These are phyloP conservation scores for Cephalotrichum gorgonifer DNA, from an alignment of 2,329 filamentous ascomycete species.

Conservation along the genomic window DNA sequence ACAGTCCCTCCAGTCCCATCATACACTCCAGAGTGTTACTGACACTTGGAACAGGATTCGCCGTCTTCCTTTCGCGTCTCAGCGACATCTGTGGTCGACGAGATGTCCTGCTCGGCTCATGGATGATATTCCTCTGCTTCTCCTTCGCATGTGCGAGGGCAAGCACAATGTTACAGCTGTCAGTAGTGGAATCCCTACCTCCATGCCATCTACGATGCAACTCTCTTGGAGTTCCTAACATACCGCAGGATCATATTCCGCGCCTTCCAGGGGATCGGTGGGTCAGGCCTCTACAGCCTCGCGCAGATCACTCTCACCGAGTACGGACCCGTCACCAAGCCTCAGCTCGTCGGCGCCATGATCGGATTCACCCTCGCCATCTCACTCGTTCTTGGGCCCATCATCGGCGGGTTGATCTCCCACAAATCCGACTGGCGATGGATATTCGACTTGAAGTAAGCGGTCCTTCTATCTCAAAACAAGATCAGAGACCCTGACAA, in stretches of 20 bases:
- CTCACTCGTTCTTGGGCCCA: constrained; percentile 47
- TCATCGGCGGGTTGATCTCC: constrained; percentile 46
- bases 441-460: constrained; percentile 53
- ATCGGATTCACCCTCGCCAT: constrained; percentile 45
- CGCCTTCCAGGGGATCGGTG: constrained; percentile 50
- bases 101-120: constrained; percentile 37
- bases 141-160: constrained; percentile 43
- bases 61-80: constrained; percentile 46
- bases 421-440: constrained; percentile 45
- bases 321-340: constrained; percentile 40
- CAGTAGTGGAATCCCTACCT: constrained; percentile 12
- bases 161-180: constrained; percentile 40
- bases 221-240: not conserved
- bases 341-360: constrained; percentile 42
- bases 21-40: too few species aligned
- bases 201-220: not conserved
- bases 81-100: constrained; percentile 49
- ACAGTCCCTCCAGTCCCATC: not conserved
- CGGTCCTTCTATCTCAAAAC: not conserved
- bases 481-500: not conserved
- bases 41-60: constrained; percentile 33
- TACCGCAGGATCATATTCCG: constrained; percentile 42
- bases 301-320: constrained; percentile 48
- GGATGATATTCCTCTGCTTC: constrained; percentile 44
- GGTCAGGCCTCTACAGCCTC: constrained; percentile 50